Base-by-base conservation (phyloP, 2,329 filamentous ascomycete species). In the Colletotrichum sojae region DNA sequence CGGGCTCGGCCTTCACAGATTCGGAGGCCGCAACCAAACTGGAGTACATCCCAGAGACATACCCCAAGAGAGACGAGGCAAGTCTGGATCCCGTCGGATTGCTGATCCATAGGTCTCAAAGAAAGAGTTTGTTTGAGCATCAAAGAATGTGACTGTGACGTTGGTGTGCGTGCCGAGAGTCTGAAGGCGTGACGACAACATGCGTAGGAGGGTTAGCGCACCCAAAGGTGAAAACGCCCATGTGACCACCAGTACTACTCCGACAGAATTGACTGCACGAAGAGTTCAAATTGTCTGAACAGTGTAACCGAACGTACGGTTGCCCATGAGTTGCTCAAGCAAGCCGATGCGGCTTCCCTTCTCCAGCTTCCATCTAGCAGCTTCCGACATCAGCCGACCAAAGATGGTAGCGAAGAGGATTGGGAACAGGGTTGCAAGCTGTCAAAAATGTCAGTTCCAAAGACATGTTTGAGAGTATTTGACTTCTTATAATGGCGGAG, bases 221-320 rank as follows among this genome's bases (percentile, higher is more conserved):
- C 76, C 77, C 5, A 79, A 57, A 2, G 77, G 76, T 5, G 77
- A 78, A 12, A 77, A 69, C 8, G 72, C 69, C 77, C 78, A 79
- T 15, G 76, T 40, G 1, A 76, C 5, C 15, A 78, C 40, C 9
- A 78, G 55, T 0, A 51, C 63, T 2, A 76, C 4, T 3, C 71
- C 74, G 16, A 78, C 69, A 2, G 73, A 15, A 60, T 78, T 77
- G 51, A 76, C 70, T 5, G 72, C 71, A 20, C 73, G 67, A 10
- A 78, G 12, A 76, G 49, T 51, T 9, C 39, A 40, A 10, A 76
- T 73, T 9, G 77, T 77, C 1, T 67, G 56, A 16, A 78, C 45
- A 6, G 76, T 71, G 27, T 73, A 72, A 6, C 71, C 73, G 6
- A 78, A 72, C 2, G 77, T 77, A 16, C 75, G 73, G 40, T 75